phyloP scores from a whole-genome alignment of 768 basidiomycete species.

The Arthromyces matolae region DNA sequence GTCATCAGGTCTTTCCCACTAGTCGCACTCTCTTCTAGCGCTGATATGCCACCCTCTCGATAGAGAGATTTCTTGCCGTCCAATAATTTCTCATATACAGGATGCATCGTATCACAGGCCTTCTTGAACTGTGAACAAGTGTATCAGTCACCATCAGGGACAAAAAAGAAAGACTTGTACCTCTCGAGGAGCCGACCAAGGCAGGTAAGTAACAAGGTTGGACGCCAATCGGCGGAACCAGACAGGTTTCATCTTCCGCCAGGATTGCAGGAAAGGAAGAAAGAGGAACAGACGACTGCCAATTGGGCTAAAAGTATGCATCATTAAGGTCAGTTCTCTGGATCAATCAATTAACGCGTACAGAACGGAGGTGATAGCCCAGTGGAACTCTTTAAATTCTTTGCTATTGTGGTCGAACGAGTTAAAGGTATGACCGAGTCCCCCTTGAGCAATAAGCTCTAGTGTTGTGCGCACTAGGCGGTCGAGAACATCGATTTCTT shows the following conservation, averaged over 20 bases:
- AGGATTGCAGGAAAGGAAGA: slow-evolving; percentile 21
- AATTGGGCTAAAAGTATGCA: slow-evolving; percentile 16
- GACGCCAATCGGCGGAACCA: slow-evolving; percentile 22
- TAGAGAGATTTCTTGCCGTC: slow-evolving; percentile 14
- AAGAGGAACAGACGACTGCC: slow-evolving; percentile 22
- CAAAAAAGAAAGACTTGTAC: not conserved
- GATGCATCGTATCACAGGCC: slow-evolving; percentile 20
- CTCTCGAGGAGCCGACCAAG: slow-evolving; percentile 19
- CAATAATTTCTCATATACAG: slow-evolving; percentile 17
- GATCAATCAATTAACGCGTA: not conserved
- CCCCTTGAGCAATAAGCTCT: slow-evolving; percentile 17
- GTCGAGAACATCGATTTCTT: slow-evolving; percentile 16
- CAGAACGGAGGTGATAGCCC: slow-evolving; percentile 17
- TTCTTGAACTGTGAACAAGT: slow-evolving; percentile 17
- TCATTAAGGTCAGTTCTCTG: not conserved
- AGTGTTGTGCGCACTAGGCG: slow-evolving; percentile 12
- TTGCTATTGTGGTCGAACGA: slow-evolving; percentile 16
- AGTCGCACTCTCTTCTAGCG: slow-evolving; percentile 16
- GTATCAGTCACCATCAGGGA: not conserved
- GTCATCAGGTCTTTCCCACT: slow-evolving; percentile 23
- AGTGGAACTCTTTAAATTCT: slow-evolving; percentile 16
- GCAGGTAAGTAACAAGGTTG: slow-evolving; percentile 12
- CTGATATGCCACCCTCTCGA: slow-evolving; percentile 17
- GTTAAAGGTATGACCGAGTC: slow-evolving; percentile 18
- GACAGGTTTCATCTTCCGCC: slow-evolving; percentile 20